These are phyloP conservation scores for Ascochyta koolunga DNA, from an alignment of 2,329 filamentous ascomycete genomes.

Conservation along the genomic window DNA sequence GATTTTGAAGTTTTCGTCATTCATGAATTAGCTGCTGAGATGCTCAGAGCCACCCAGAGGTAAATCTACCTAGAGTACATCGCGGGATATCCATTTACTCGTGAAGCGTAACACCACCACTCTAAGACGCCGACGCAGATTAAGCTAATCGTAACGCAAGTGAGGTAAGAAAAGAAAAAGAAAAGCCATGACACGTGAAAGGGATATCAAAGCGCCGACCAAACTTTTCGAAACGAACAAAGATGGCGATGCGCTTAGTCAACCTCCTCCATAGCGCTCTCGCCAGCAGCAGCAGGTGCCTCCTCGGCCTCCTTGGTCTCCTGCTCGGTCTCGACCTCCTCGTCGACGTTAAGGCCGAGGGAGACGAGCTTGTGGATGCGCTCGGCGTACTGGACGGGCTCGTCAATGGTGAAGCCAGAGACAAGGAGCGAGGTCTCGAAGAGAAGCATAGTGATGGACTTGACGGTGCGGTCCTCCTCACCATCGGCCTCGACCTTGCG, in stretches of 20 bases:
- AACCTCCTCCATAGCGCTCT: slow-evolving; percentile 99
- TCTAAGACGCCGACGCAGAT: slow-evolving; percentile 44
- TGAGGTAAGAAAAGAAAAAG: slow-evolving; percentile 36
- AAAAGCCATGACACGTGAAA: slow-evolving; percentile 48
- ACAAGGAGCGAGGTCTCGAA: slow-evolving; percentile 99
- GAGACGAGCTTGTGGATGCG: slow-evolving; percentile 99
- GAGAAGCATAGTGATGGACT: slow-evolving; percentile 97
- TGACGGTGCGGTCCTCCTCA: slow-evolving; percentile 98
- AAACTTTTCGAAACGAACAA: slow-evolving; percentile 44
- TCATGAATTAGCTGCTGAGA: slow-evolving; percentile 33
- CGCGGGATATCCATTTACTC: slow-evolving; percentile 45
- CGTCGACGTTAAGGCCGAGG: slow-evolving; percentile 95
- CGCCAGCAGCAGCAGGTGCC: slow-evolving; percentile 69
- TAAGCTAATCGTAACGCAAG: slow-evolving; percentile 42
- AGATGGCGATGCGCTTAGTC: slow-evolving; percentile 67
- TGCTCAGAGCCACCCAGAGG: slow-evolving; percentile 33
- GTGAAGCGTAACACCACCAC: slow-evolving; percentile 41
- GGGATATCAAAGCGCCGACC: slow-evolving; percentile 48
- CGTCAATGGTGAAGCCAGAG: slow-evolving; percentile 99
- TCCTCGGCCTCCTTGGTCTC: slow-evolving; percentile 63
- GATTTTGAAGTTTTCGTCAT: slow-evolving; percentile 41
- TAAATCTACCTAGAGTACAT: slow-evolving; percentile 44
- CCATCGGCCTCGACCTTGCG: slow-evolving; percentile 98
- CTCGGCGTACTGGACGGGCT: slow-evolving; percentile 96
- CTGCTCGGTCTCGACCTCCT: slow-evolving; percentile 76